phyloP scores from a whole-genome alignment of 1,284 basidiomycete genomes.

The Ustilago lituana region DNA sequence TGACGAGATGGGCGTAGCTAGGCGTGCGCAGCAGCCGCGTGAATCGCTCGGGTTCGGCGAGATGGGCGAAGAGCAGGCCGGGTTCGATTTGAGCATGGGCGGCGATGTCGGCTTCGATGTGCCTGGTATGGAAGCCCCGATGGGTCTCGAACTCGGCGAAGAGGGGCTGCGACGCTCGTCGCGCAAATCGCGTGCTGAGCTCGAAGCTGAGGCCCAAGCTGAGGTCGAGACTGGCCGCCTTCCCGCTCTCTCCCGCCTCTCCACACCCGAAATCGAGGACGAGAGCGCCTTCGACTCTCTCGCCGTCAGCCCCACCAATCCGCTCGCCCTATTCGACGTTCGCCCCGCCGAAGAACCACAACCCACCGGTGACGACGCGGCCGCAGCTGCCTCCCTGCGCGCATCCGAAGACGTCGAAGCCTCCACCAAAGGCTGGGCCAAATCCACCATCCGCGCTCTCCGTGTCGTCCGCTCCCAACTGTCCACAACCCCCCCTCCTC shows the following conservation, averaged over 20 bases:
- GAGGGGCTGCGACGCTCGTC: conserved; percentile 43
- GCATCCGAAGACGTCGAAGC: conserved; percentile 69
- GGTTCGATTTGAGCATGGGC: conserved; percentile 30
- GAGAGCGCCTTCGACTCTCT: conserved; percentile 72
- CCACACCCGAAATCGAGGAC: conserved; percentile 72
- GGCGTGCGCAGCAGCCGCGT: conserved; percentile 28
- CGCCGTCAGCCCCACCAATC: conserved; percentile 78
- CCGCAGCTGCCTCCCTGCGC: conserved; percentile 69
- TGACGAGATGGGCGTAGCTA: conserved; percentile 66
- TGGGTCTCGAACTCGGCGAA: conserved; percentile 31
- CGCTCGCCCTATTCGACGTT: conserved; percentile 83
- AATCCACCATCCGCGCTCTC: conserved; percentile 89
- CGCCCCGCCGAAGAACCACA: conserved; percentile 69
- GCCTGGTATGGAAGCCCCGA: conserved; percentile 24
- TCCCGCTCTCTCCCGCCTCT: conserved; percentile 53
- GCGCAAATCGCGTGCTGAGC: conserved; percentile 33
- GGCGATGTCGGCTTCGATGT: conserved; percentile 32
- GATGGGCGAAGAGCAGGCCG: conserved; percentile 31
- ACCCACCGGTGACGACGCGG: conserved; percentile 63
- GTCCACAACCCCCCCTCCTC: conserved; percentile 62
- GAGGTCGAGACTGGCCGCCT: conserved; percentile 40
- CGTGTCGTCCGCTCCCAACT: conserved; percentile 82
- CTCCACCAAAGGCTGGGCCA: conserved; percentile 76
- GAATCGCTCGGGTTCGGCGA: conserved; percentile 46
- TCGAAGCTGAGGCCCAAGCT: conserved; percentile 30